phyloP scores from a whole-genome alignment of 1,284 basidiomycete species.

The Omphalotus olearius region DNA sequence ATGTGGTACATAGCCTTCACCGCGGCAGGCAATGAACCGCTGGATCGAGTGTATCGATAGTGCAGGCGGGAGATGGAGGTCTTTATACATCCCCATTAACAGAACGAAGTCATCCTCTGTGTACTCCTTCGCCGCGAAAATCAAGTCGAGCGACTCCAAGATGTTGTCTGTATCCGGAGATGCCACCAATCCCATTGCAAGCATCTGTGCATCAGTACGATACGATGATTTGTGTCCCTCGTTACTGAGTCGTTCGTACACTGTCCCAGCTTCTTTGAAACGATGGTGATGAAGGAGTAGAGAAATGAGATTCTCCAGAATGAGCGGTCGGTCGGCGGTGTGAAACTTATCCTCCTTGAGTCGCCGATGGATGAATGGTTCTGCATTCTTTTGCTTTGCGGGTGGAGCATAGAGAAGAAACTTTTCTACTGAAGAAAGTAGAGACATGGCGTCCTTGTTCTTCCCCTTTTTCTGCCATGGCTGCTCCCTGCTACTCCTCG shows the following conservation, averaged over 20 bases:
- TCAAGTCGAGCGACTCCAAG: conserved; percentile 21
- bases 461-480: no score
- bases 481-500: no score
- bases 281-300: conserved; percentile 31
- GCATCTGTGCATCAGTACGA: conserved; percentile 37
- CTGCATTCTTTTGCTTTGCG: not conserved
- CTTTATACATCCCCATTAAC: conserved; percentile 31
- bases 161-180: conserved; percentile 16
- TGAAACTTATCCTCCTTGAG: not conserved
- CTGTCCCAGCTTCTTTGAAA: conserved; percentile 31
- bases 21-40: conserved; percentile 30
- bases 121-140: conserved; percentile 29
- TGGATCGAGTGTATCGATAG: conserved; percentile 32
- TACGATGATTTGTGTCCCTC: conserved; percentile 34
- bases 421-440: conserved; percentile 2
- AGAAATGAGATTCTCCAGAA: conserved; percentile 27
- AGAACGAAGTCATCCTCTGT: conserved; percentile 35
- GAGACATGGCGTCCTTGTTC: not conserved
- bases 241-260: conserved; percentile 38
- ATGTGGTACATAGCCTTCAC: conserved; percentile 28
- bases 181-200: conserved; percentile 25
- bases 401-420: not conserved
- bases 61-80: conserved; percentile 23
- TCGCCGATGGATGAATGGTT: conserved; percentile 3
- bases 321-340: conserved; percentile 9